Base-by-base conservation (phyloP, 2,329 filamentous ascomycete species). In the Hortaea sp. region DNA sequence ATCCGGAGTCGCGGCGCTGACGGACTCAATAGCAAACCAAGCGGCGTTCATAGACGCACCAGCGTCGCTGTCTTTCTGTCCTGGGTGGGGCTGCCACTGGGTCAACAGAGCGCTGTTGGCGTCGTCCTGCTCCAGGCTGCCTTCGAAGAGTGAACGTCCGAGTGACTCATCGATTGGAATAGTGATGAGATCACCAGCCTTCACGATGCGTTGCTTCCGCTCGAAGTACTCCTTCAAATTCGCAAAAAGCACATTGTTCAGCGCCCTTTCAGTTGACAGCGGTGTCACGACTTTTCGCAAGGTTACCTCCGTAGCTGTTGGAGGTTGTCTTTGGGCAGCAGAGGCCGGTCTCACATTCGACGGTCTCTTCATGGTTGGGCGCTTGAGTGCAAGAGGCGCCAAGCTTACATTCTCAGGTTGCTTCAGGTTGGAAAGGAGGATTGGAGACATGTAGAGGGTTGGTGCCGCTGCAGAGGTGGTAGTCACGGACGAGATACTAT, bases 161-260 rank as follows among this genome's bases (percentile, higher is more conserved):
- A 97, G 75, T 44, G 82, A 80, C 44, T 89, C 86, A 59, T 98
- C 90, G 29, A 98, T 82, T 2, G 88, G 82, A 9, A 98, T 84
- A 12, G 86, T 89, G 45, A 98, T 82, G 9, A 95, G 69, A 66
- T 98, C 92, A 2, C 89, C 90, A 37, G 79, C 82, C 59, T 88
- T 88, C 35, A 97, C 78, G 9, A 97, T 77, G 4, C 92, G 80
- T 47, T 84, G 78, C 57, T 85, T 87, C 46, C 79, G 79, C 53
- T 94, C 85, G 63, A 98, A 95, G 61, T 95, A 84, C 35, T 81
- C 80, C 63, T 95, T 95, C 38, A 98, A 67, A 0, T 87, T 88
- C 12, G 86, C 82, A 55, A 97, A 82, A 4, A 97, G 76, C 4
- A 86, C 86, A 5, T 87, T 85, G 61, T 97, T 89, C 7, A 95